Evolutionary conservation across 2,329 filamentous ascomycete species (phyloP), one percentile per base, ranked within the genome.

Genomic region (Periconia digitata): DNA sequence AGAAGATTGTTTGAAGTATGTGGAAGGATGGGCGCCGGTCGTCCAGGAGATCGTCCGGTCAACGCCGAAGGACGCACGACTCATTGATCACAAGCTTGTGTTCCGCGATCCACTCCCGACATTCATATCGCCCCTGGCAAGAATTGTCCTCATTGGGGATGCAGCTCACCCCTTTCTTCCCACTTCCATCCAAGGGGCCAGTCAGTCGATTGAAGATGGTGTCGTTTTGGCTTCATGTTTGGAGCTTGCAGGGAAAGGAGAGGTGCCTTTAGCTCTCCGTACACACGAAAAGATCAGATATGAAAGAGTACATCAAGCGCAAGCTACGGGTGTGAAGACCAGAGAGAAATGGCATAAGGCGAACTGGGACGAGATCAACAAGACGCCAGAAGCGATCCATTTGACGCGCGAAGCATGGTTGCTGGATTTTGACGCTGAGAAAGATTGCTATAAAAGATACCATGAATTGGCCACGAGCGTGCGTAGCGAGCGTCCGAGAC

Each of bases 1-100:
- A n/a, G 57, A 64, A 35, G 66, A 70, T 29, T 67, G 63, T 37
- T 39, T 66, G 10, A 62, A 62, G 44, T 64, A 64, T 24, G 59
- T 69, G 1, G 55, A 67, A 37, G 63, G 59, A 6, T 69, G 62
- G 64, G 58, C 63, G 21, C 60, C 64, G 0, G 58, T 66, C 18
- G 60, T 66, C 6, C 55, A 60, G 18, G 64, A 66, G 35, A 65
- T 71, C 35, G 60, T 70, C 17, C 62, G 61, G 23, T 54, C 60
- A 32, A 73, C 71, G 13, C 68, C 69, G 3, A 61, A 60, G 37
- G 49, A 51, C 18, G 63, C 53, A 5, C 51, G 63, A 13, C 51
- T 76, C 21, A 71, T 81, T n/a, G 77, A 80, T 59, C 80, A 78
- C 74, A 80, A 80, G 51, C 76, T 81, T 29, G 78, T 78, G 46